Evolutionary conservation across 352 stramenopile species (phyloP), one percentile per base, ranked within the genome.

Genomic region (Phytophthora nicotianae): DNA sequence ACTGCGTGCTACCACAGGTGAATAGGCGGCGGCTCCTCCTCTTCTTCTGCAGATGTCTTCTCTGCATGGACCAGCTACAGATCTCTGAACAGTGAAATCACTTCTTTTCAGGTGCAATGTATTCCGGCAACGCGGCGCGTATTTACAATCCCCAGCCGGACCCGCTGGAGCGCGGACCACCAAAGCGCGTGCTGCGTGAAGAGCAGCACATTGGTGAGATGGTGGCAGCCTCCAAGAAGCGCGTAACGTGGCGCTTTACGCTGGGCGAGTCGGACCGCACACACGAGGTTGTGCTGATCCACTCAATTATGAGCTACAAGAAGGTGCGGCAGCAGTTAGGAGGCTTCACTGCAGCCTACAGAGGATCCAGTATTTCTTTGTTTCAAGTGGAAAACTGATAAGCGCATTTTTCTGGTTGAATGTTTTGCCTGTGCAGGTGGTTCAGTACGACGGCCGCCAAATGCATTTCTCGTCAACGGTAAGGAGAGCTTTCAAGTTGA

Each of bases 281-380:
- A 43, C 86, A 95, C 59, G 82, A 91, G 53, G 80, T 93, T 35
- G 75, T 89, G 61, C 68, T 95, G 37, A 62, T 86, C 50, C 86
- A 95, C 72, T 95, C 86, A 17, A 75, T 91, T 52, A 89, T 95
- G 78, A 89, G 79, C 37, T 90, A 91, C 68, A 95, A 95, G 72
- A 95, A 95, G 73, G 77, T 85, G 26, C 24, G 46, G 24, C 14
- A 26, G 41, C 10, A 29, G 5, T 7, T 5, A 32, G 23, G 41
- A 29, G 20, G 9, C 14, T 51, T n/a, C n/a, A n/a, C n/a, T n/a
- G n/a, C n/a, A n/a, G n/a, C n/a, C n/a, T n/a, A 3, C 24, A 21
- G 1, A 41, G 16, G 16, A 13, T 50, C 4, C 55, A 21, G 10
- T 11, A 5, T 52, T 54, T 27, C 24, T 56, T 6, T 51, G 17